phyloP scores from a whole-genome alignment of 2,329 filamentous ascomycete genomes.

The Clathrospora elynae region DNA sequence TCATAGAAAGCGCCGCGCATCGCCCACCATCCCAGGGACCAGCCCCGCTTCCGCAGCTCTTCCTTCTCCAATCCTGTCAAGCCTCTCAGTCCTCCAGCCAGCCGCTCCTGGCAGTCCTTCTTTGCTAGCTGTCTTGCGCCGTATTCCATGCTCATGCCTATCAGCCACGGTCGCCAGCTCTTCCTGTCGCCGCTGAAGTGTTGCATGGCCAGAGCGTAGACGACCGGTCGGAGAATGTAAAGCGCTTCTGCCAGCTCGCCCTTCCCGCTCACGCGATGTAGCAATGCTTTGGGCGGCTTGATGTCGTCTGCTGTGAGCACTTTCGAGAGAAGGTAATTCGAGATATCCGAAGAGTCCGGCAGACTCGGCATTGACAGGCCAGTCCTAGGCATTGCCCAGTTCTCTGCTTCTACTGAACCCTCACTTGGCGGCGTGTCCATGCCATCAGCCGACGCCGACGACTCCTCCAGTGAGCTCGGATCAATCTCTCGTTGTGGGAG shows the following conservation, averaged over 20 bases:
- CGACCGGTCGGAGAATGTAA: constrained; percentile 85
- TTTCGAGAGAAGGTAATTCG: constrained; percentile 83
- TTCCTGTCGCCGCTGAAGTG: constrained; percentile 72
- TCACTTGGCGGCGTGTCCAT: constrained; percentile 54
- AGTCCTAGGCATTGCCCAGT: constrained; percentile 93
- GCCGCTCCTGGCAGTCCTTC: constrained; percentile 64
- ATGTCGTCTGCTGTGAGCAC: constrained; percentile 96
- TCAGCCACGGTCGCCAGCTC: constrained; percentile 89
- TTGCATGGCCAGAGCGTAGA: constrained; percentile 84
- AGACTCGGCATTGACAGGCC: constrained; percentile 82
- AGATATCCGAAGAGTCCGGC: constrained; percentile 80
- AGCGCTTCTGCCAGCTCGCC: constrained; percentile 88
- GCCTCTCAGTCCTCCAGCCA: constrained; percentile 73
- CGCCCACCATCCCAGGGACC: constrained; percentile 92
- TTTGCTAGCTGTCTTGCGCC: constrained; percentile 83
- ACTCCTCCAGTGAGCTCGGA: constrained; percentile 63
- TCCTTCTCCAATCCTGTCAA: constrained; percentile 86
- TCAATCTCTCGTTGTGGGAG: constrained; percentile 85
- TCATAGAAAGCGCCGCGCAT: constrained; percentile 98
- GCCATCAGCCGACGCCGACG: constrained; percentile 51
- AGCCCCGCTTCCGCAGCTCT: constrained; percentile 84
- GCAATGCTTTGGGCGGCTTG: constrained; percentile 82
- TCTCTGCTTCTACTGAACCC: constrained; percentile 51
- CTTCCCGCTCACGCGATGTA: constrained; percentile 75
- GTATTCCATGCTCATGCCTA: constrained; percentile 84